Conservation (phyloP, 2,329 filamentous ascomycete genomes). For the Pezizomycotina sp. region DNA sequence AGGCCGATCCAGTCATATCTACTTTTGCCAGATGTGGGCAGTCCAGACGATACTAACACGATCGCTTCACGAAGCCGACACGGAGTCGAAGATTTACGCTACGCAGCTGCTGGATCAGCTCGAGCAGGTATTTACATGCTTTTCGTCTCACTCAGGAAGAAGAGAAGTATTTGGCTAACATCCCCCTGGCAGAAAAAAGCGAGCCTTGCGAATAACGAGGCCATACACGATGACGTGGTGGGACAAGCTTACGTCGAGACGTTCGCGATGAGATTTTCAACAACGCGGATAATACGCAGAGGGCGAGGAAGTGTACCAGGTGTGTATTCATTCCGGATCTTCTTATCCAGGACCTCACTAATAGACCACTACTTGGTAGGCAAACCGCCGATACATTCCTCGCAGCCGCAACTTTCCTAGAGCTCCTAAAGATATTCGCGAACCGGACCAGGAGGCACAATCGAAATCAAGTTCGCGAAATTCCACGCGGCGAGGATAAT, state of each 20-base stretch:
- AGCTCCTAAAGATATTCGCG: conserved; percentile 53
- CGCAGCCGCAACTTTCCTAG: conserved; percentile 81
- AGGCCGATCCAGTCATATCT: conserved; percentile 70
- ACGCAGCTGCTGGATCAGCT: conserved; percentile 77
- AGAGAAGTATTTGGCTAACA: neutral
- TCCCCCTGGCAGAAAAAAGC: conserved; percentile 24
- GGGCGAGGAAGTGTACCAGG: conserved; percentile 69
- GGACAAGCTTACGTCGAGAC: conserved; percentile 88
- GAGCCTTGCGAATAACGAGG: conserved; percentile 49
- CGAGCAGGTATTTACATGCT: conserved; percentile 43
- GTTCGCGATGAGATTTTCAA: conserved; percentile 76
- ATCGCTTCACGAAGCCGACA: conserved; percentile 59
- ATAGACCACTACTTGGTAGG: conserved; percentile 31
- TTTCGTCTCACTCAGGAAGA: conserved; percentile 3
- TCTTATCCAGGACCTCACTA: neutral
- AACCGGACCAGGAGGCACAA: conserved; percentile 29
- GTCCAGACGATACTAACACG: conserved; percentile 79
- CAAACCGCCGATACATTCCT: conserved; percentile 90
- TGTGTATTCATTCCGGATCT: conserved; percentile 28
- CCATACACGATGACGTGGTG: conserved; percentile 66
- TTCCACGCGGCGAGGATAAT: conserved; percentile 85
- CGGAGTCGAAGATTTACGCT: conserved; percentile 66
- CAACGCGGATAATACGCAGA: conserved; percentile 65
- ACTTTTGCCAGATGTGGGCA: conserved; percentile 92
- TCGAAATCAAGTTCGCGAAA: conserved; percentile 92